Evolutionary conservation across 2,329 filamentous ascomycete species (phyloP).

Genomic region (Colletotrichum somersetense): DNA sequence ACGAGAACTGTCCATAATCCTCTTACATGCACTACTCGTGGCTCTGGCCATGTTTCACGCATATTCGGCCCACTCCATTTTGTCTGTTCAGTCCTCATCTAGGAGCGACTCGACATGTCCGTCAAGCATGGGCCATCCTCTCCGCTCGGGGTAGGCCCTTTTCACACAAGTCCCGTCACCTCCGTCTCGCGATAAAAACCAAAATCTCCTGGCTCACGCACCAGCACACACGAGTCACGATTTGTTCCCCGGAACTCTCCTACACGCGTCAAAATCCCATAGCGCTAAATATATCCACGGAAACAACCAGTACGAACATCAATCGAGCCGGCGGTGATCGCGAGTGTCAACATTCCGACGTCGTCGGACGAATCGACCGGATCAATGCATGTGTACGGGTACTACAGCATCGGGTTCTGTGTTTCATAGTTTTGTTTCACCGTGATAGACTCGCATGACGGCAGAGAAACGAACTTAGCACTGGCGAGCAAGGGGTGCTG

Average conservation of each 20-base stretch:
- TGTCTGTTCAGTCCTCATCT: neutral
- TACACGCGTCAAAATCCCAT: neutral
- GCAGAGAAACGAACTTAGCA: conserved; percentile 15
- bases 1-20: neutral
- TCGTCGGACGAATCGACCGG: neutral
- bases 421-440: conserved; percentile 35
- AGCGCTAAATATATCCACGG: neutral
- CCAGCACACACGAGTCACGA: neutral
- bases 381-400: neutral
- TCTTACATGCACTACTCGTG: neutral
- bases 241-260: neutral
- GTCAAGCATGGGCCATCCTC: conserved; percentile 16
- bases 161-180: neutral
- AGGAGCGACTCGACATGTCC: neutral
- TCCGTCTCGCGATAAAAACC: neutral
- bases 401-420: neutral
- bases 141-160: neutral
- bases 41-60: neutral
- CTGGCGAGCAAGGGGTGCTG: neutral
- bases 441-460: neutral
- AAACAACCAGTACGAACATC: neutral
- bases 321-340: neutral
- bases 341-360: neutral
- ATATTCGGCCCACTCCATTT: neutral
- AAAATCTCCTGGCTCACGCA: neutral